Base-by-base conservation (phyloP, 441 rosid species). In the Mallotus repandus region DNA sequence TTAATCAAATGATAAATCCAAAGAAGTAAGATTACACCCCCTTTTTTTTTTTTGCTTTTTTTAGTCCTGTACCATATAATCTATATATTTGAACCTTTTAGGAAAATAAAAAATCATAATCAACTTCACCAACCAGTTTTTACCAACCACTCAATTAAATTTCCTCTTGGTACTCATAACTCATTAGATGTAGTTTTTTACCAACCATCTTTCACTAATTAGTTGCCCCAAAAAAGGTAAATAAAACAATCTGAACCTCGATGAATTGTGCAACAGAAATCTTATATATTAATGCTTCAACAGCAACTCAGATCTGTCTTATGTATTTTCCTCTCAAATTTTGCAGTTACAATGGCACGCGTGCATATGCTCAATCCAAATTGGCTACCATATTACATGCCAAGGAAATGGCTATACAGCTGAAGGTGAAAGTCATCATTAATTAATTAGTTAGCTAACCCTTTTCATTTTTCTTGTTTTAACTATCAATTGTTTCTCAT, bases 341-440 rank as follows among this genome's bases (percentile, higher is more conserved):
- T 16, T 62, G 80, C 84, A 95, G 98, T 25, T 91, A 89, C 70
- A 84, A 87, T 62, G 96, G 94, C 53, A 92, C 98, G 62, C 79
- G 82, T 14, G 98, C 98, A 22, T 95, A 95, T 69, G 93, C 97
- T 71, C 96, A 89, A 73, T 89, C 98, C 53, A 92, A 95, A 79
- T 45, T 91, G 71, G 99, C 99, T 12, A 87, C 80, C 71, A 84
- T 92, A 45, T 72, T 95, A 86, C 99, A 95, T 73, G 94, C 88
- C 72, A 91, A 88, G 83, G 98, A 92, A 82, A 67, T 91, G 43
- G 86, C 86, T 71, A 87, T 82, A 68, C 89, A 87, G 75, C 86
- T 95, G 57, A 88, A 89, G 97, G 99, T 92, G 61, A 66, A 58
- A 57, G 2, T 46, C 21, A 52, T 50, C 4, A 48, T 1, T 38